Evolutionary conservation across 2,329 filamentous ascomycete species (phyloP).

Genomic region (Botrytis galanthina): DNA sequence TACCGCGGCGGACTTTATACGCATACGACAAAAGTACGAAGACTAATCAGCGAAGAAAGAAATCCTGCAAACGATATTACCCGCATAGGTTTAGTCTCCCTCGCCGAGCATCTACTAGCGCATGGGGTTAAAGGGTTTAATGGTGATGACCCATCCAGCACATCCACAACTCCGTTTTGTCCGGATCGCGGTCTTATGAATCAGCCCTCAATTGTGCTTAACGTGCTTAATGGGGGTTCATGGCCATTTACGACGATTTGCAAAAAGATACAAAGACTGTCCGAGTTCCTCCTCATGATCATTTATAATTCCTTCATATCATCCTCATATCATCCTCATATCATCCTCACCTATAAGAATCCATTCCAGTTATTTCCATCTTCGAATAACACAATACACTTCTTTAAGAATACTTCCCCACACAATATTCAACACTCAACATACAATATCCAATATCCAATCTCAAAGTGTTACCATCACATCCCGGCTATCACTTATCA

Average conservation of each 20-base stretch:
- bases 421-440: neutral
- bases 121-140: constrained; percentile 4
- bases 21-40: neutral
- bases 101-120: too few relatives aligned
- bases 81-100: neutral
- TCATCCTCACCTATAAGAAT: too few relatives aligned
- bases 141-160: constrained; percentile 2
- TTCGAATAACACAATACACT: neutral
- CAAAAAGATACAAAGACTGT: constrained; percentile 21
- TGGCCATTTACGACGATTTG: constrained; percentile 5
- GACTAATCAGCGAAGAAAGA: neutral
- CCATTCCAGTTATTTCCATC: neutral
- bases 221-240: constrained; percentile 6
- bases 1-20: neutral
- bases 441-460: too few relatives aligned
- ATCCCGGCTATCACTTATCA: constrained; percentile 17
- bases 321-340: neutral
- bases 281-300: constrained; percentile 16
- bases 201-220: constrained; percentile 11
- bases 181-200: constrained; percentile 22
- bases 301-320: neutral
- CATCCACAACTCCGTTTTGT: constrained; percentile 17
- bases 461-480: neutral
- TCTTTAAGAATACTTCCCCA: neutral
- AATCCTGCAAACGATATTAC: neutral